Conservation (phyloP, 345 rosid species). For the Euphorbia tirucalli region DNA sequence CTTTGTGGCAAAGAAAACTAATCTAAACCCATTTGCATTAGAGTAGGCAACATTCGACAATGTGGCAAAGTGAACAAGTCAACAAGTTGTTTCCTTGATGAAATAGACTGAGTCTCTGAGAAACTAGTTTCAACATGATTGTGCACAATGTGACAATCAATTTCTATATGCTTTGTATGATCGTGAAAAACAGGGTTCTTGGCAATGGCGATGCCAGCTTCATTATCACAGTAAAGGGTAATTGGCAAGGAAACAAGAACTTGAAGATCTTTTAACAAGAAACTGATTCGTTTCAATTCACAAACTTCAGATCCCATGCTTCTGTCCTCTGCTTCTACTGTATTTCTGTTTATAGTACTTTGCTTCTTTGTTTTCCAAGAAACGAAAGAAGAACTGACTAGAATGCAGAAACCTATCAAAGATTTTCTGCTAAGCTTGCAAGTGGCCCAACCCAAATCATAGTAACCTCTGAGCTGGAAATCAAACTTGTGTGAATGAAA, state of each 20-base stretch:
- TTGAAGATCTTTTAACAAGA: background rate
- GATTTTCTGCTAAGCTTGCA: background rate
- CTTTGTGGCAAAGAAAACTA: too few relatives aligned
- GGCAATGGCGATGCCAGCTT: background rate
- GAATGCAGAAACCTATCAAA: background rate
- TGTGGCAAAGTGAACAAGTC: too few relatives aligned
- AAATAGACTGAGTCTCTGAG: too few relatives aligned
- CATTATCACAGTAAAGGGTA: background rate
- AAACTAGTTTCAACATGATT: too few relatives aligned
- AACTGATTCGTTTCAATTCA: background rate
- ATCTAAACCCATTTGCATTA: too few relatives aligned
- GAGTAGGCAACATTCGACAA: too few relatives aligned
- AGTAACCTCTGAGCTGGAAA: background rate
- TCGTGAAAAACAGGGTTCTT: background rate
- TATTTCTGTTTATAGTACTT: background rate
- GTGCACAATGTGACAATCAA: background rate
- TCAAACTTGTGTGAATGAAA: background rate
- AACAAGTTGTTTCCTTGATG: too few relatives aligned
- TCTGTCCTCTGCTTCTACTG: background rate
- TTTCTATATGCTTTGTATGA: background rate
- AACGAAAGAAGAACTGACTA: background rate
- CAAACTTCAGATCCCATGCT: background rate
- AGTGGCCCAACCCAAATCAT: background rate
- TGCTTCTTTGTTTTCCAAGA: background rate
- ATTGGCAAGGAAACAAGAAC: background rate